Evolutionary conservation across 1,284 basidiomycete genomes (phyloP).

Genomic region (Takashimella koratensis): DNA sequence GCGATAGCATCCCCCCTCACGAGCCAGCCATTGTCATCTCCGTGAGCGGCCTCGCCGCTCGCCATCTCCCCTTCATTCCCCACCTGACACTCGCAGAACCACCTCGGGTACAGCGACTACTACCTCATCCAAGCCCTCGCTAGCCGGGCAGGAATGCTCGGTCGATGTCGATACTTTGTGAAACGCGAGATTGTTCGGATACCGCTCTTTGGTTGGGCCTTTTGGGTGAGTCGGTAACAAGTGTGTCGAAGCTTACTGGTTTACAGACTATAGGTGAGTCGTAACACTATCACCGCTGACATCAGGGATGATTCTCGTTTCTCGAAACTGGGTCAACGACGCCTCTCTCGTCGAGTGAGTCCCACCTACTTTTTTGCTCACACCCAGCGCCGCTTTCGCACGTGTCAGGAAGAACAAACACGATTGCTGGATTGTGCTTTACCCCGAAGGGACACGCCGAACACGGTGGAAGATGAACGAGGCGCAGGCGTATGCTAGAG

Average conservation of each 20-base stretch:
- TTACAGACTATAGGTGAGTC: background rate
- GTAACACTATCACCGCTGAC: background rate
- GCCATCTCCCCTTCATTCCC: background rate
- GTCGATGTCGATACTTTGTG: constrained; percentile 29
- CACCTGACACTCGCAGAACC: constrained; percentile 16
- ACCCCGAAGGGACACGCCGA: constrained; percentile 30
- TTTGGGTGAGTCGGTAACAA: constrained; percentile 22
- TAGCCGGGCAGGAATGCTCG: constrained; percentile 23
- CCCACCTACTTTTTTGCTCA: background rate
- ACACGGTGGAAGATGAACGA: constrained; percentile 19
- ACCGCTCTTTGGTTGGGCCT: constrained; percentile 31
- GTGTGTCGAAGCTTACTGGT: too few species aligned
- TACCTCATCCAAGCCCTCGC: constrained; percentile 29
- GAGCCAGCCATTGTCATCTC: constrained; percentile 28
- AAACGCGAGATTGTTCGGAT: constrained; percentile 28
- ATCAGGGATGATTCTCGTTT: constrained; percentile 31
- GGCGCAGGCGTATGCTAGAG: constrained; percentile 23
- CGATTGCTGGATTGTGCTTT: constrained; percentile 29
- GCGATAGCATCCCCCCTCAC: constrained; percentile 19
- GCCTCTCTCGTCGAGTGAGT: constrained; percentile 20
- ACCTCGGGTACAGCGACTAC: constrained; percentile 27
- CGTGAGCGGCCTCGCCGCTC: constrained; percentile 9
- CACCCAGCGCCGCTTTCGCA: constrained; percentile 18
- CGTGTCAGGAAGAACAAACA: constrained; percentile 22
- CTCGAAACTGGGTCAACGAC: constrained; percentile 29